phyloP scores from a whole-genome alignment of 495 filamentous ascomycete species.

The Aspergillus asperescens region DNA sequence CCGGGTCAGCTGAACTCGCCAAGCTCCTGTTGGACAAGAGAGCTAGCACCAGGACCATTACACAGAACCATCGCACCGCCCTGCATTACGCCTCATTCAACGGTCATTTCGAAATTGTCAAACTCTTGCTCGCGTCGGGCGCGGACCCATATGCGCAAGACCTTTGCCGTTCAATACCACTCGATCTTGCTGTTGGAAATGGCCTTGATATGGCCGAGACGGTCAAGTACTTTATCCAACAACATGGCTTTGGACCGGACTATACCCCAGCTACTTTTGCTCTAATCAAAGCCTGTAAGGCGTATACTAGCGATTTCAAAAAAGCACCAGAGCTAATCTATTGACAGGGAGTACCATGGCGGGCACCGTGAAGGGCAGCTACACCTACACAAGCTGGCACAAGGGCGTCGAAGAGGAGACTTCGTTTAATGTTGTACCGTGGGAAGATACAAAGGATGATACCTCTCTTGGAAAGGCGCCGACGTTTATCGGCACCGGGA shows the following conservation, averaged over 20 bases:
- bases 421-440: neutral
- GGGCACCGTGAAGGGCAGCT: neutral
- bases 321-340: neutral
- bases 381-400: neutral
- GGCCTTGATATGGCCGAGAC: neutral
- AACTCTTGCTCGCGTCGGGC: neutral
- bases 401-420: neutral
- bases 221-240: neutral
- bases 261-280: neutral
- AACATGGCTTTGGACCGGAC: neutral
- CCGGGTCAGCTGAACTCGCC: neutral
- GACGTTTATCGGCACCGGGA: neutral
- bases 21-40: neutral
- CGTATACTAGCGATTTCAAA: neutral
- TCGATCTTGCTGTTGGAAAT: neutral
- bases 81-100: neutral
- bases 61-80: neutral
- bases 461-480: neutral
- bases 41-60: neutral
- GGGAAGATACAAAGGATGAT: neutral
- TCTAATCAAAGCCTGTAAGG: neutral
- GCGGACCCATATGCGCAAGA: neutral
- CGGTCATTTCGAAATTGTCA: neutral
- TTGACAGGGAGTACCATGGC: neutral
- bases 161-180: neutral